Conservation (phyloP, 306 rosid genomes). For the Citrullus colocynthis region DNA sequence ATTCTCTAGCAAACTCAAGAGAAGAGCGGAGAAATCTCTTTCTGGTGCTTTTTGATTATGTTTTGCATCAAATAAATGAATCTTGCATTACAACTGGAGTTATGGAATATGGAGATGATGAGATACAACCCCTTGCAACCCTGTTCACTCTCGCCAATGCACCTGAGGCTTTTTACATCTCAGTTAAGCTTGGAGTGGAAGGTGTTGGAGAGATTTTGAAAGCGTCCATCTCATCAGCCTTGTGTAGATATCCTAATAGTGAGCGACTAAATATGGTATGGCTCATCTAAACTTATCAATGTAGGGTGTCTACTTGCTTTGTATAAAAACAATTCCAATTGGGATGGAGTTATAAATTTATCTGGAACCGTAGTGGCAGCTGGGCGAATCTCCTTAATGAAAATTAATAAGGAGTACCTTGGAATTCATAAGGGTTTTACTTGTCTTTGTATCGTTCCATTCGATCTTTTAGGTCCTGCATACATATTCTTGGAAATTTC, state of each 20-base stretch:
- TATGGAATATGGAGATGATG: conserved; percentile 68
- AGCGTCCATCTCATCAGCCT: conserved; percentile 65
- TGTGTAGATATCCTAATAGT: conserved; percentile 69
- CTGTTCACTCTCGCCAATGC: conserved; percentile 79
- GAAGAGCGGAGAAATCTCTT: conserved; percentile 86
- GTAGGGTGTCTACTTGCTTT: neutral
- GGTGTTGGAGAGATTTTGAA: conserved; percentile 91
- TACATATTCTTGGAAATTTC: neutral
- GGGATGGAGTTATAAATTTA: neutral
- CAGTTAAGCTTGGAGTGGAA: conserved; percentile 89
- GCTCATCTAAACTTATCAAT: neutral
- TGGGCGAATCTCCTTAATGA: too few species aligned
- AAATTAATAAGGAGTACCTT: too few species aligned
- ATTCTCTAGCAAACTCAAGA: conserved; percentile 72
- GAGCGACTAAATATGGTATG: conserved; percentile 72
- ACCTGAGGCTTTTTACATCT: conserved; percentile 82
- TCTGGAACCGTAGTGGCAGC: neutral
- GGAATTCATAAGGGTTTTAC: too few species aligned
- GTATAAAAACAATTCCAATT: neutral
- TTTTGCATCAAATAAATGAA: conserved; percentile 78
- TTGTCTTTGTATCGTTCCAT: too few species aligned
- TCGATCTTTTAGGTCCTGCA: neutral
- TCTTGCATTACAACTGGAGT: conserved; percentile 51
- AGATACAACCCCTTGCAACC: conserved; percentile 84
- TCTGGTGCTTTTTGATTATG: conserved; percentile 85